Conservation (phyloP, 768 basidiomycete species). For the Kwoniella botswanensis region DNA sequence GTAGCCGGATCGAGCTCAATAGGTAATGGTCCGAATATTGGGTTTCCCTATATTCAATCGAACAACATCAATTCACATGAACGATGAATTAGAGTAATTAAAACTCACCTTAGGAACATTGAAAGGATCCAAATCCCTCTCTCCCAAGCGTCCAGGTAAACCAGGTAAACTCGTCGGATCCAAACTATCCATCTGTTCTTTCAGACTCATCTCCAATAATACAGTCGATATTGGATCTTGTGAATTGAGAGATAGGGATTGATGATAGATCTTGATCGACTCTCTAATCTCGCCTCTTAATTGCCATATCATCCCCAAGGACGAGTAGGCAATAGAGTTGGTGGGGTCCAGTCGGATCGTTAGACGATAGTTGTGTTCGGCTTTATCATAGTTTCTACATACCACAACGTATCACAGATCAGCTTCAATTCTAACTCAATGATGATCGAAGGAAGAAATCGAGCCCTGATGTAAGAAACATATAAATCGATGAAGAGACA, state of each 20-base stretch:
- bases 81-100: background rate
- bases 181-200: conserved; percentile 47
- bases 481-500: background rate
- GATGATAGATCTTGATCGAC: conserved; percentile 90
- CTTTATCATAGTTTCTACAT: conserved; percentile 62
- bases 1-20: conserved; percentile 28
- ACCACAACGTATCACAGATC: background rate
- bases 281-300: conserved; percentile 72
- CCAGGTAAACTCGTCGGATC: conserved; percentile 47
- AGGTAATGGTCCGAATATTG: conserved; percentile 39
- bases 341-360: conserved; percentile 88
- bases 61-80: background rate
- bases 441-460: background rate
- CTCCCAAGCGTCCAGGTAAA: conserved; percentile 38
- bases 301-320: conserved; percentile 87
- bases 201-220: conserved; percentile 53
- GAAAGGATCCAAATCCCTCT: conserved; percentile 40
- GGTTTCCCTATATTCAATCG: conserved; percentile 30
- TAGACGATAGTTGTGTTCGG: conserved; percentile 73
- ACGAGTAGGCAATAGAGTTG: conserved; percentile 77
- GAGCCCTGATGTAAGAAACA: too few species aligned
- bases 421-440: background rate
- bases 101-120: conserved; percentile 38
- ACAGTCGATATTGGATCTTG: conserved; percentile 57
- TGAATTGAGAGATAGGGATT: conserved; percentile 64